Percentiles rank a stretch among this genome's conserved stretches.
Evolutionary conservation across 2,329 filamentous ascomycete species (phyloP).

Genomic region (Aspergillus cejpii): DNA sequence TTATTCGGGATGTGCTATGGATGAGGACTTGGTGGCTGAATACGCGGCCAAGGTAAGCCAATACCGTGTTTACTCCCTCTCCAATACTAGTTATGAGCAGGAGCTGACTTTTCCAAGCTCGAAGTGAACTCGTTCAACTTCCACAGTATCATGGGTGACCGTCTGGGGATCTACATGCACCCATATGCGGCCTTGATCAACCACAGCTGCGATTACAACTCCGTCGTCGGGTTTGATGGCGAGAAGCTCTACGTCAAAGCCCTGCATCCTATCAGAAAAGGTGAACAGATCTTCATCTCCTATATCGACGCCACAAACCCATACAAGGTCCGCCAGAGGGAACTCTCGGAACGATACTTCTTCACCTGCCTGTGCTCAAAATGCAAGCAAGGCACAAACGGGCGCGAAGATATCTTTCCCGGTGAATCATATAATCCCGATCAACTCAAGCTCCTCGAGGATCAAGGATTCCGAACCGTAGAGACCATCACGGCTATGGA

Average conservation of each 20-base stretch:
- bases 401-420: slow-evolving; percentile 17
- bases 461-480: slow-evolving; percentile 23
- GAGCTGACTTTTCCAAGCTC: slow-evolving; percentile 35
- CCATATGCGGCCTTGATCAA: slow-evolving; percentile 51
- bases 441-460: slow-evolving; percentile 15
- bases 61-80: background rate
- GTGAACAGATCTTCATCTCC: slow-evolving; percentile 55
- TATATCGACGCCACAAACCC: slow-evolving; percentile 55
- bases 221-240: slow-evolving; percentile 52
- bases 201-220: slow-evolving; percentile 58
- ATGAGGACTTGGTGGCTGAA: slow-evolving; percentile 38
- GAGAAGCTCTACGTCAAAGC: slow-evolving; percentile 47
- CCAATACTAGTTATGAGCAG: background rate
- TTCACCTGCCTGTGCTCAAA: slow-evolving; percentile 53
- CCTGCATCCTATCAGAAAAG: slow-evolving; percentile 46
- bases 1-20: slow-evolving; percentile 45
- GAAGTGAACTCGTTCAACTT: slow-evolving; percentile 55
- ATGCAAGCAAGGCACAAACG: slow-evolving; percentile 35
- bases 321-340: slow-evolving; percentile 44
- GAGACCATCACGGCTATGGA: slow-evolving; percentile 13
- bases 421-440: slow-evolving; percentile 9
- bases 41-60: slow-evolving; percentile 44
- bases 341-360: slow-evolving; percentile 51
- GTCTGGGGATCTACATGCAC: slow-evolving; percentile 54
- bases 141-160: slow-evolving; percentile 50